Evolutionary conservation across 2,329 filamentous ascomycete species (phyloP).

Genomic region (Exserohilum rostratum): DNA sequence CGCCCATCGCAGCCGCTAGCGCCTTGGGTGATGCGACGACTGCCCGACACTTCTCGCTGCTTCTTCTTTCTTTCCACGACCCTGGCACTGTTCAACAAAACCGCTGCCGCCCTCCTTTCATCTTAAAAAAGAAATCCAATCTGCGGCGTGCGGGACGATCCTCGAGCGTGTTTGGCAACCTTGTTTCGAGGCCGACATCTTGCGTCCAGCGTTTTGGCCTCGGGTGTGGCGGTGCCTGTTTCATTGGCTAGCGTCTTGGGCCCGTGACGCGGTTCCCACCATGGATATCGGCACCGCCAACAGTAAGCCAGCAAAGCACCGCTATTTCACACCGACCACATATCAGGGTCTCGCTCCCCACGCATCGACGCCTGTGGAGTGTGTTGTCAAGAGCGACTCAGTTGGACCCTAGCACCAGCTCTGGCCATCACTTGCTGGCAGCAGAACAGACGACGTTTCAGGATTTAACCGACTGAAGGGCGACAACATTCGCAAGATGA

Average conservation of each 20-base stretch:
- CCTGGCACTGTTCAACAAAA: neutral
- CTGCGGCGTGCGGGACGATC: constrained; percentile 7
- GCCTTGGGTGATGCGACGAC: constrained; percentile 15
- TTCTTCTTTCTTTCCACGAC: constrained; percentile 5
- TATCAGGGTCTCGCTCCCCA: neutral
- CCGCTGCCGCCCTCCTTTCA: constrained; percentile 1
- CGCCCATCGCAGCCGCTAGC: neutral
- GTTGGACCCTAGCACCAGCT: neutral
- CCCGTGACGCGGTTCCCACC: constrained; percentile 19
- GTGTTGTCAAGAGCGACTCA: neutral
- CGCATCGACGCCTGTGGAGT: neutral
- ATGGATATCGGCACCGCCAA: constrained; percentile 17
- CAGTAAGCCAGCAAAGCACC: neutral
- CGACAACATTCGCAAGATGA: neutral
- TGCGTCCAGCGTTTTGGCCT: constrained; percentile 8
- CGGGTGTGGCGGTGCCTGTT: constrained; percentile 27
- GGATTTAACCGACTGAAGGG: neutral
- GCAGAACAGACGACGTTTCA: neutral
- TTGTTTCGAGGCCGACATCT: constrained; percentile 5
- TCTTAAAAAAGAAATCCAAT: neutral
- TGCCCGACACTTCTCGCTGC: constrained; percentile 11
- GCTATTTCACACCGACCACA: neutral
- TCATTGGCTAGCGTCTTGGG: constrained; percentile 8
- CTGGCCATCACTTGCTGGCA: neutral
- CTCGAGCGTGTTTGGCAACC: neutral